phyloP scores from a whole-genome alignment of 1,139 yeast genomes.

The Trichomonascaceae sp. region DNA sequence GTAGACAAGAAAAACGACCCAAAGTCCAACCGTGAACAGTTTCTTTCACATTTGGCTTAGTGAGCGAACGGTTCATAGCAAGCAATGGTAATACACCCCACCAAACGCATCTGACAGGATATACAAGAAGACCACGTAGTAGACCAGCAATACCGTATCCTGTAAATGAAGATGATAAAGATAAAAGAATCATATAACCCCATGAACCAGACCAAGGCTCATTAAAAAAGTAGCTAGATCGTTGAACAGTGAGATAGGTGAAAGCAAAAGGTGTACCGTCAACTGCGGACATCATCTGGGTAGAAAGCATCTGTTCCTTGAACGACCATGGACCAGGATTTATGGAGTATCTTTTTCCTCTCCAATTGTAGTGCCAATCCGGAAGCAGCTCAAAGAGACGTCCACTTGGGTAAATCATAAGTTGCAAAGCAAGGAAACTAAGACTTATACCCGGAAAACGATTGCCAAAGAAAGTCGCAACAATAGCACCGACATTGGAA shows the following conservation, averaged over 20 bases:
- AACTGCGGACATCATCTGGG: constrained; percentile 42
- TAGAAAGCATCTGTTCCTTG: constrained; percentile 64
- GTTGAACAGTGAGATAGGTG: constrained; percentile 29
- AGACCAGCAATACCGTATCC: constrained; percentile 58
- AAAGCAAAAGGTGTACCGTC: constrained; percentile 40
- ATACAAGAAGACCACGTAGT: constrained; percentile 38
- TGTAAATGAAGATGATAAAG: constrained; percentile 49
- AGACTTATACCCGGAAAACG: constrained; percentile 46
- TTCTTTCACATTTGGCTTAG: constrained; percentile 40
- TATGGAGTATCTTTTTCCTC: constrained; percentile 37
- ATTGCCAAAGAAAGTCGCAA: constrained; percentile 48
- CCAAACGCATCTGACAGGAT: constrained; percentile 53
- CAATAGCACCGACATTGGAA: constrained; percentile 40
- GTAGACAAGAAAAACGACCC: constrained; percentile 42
- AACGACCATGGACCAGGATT: constrained; percentile 61
- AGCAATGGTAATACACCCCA: constrained; percentile 49
- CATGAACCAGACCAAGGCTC: constrained; percentile 23
- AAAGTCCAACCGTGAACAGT: constrained; percentile 46
- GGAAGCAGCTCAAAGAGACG: constrained; percentile 36
- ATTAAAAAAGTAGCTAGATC: constrained; percentile 27
- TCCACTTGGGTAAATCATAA: constrained; percentile 19
- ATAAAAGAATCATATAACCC: constrained; percentile 44
- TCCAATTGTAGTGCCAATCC: constrained; percentile 39
- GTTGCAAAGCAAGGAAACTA: constrained; percentile 44
- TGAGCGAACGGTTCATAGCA: constrained; percentile 49